A percentile compares a stretch with the other conserved stretches of the same genome.
Conservation (phyloP, 257 asterid species). For the Solanum microdontum region DNA sequence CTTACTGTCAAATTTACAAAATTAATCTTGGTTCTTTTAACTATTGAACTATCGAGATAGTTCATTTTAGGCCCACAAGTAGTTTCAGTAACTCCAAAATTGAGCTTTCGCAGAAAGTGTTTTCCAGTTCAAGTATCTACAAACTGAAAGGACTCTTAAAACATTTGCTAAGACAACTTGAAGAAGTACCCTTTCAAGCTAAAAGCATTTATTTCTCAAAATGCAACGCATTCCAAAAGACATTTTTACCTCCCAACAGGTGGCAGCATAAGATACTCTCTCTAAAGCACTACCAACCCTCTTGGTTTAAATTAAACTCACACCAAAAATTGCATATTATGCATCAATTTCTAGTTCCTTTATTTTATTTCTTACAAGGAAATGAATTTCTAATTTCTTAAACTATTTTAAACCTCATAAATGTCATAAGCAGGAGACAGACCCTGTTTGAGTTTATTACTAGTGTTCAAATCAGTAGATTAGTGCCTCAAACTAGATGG, state of each 20-base stretch:
- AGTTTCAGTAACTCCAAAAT: neutral
- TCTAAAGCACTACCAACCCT: neutral
- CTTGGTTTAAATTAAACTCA: neutral
- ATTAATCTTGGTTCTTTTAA: neutral
- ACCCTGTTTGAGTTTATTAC: neutral
- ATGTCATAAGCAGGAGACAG: neutral
- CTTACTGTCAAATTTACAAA: neutral
- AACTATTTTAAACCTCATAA: neutral
- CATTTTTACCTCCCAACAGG: neutral
- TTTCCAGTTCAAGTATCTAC: neutral
- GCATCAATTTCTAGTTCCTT: neutral
- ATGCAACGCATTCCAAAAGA: neutral
- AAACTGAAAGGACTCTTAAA: neutral
- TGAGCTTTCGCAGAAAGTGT: neutral
- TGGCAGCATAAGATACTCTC: neutral
- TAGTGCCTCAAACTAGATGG: neutral
- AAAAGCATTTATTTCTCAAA: neutral
- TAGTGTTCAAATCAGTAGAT: neutral
- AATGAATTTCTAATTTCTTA: neutral
- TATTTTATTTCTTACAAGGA: neutral
- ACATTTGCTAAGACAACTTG: neutral
- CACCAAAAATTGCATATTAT: neutral
- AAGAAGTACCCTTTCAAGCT: neutral
- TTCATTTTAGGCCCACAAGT: neutral
- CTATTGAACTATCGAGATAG: neutral